phyloP scores from a whole-genome alignment of 768 basidiomycete genomes.

The Macrocybe gigantea region DNA sequence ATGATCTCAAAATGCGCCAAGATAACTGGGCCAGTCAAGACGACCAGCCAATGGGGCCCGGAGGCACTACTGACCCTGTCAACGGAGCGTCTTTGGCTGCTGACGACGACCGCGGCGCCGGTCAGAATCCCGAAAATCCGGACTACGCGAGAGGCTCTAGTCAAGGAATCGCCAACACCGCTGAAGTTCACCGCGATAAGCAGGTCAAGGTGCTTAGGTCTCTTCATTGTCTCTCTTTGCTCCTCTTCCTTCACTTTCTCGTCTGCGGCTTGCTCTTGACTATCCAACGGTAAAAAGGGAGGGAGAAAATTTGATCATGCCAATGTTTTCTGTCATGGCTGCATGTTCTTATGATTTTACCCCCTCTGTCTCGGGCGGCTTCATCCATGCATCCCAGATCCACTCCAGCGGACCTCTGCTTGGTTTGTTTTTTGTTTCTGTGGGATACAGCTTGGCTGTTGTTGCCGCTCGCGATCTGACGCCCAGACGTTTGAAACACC shows the following conservation, averaged over 20 bases:
- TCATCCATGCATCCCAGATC: no score
- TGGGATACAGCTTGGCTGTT: no score
- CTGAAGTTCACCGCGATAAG: conserved; percentile 62
- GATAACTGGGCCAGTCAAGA: conserved; percentile 50
- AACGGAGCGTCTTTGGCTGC: conserved; percentile 42
- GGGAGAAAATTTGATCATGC: conserved; percentile 28
- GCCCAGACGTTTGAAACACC: conserved; percentile 13
- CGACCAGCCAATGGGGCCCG: conserved; percentile 37
- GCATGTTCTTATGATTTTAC: conserved; percentile 28
- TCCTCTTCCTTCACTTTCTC: conserved; percentile 13
- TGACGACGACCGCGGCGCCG: conserved; percentile 40
- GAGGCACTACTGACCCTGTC: conserved; percentile 35
- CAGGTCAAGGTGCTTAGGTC: conserved; percentile 87
- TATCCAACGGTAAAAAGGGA: conserved; percentile 4
- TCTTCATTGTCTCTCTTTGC: conserved; percentile 30
- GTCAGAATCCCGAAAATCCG: conserved; percentile 42
- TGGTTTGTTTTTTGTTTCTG: not conserved
- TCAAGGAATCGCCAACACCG: conserved; percentile 31
- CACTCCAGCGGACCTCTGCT: not conserved
- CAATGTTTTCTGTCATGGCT: conserved; percentile 29
- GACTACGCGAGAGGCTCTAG: conserved; percentile 50
- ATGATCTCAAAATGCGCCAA: conserved; percentile 27
- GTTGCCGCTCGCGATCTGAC: no score
- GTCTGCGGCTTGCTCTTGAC: conserved; percentile 8
- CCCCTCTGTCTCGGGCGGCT: conserved; percentile 17